phyloP scores from a whole-genome alignment of 805 yeast genomes.

The Schwanniomyces sp. region DNA sequence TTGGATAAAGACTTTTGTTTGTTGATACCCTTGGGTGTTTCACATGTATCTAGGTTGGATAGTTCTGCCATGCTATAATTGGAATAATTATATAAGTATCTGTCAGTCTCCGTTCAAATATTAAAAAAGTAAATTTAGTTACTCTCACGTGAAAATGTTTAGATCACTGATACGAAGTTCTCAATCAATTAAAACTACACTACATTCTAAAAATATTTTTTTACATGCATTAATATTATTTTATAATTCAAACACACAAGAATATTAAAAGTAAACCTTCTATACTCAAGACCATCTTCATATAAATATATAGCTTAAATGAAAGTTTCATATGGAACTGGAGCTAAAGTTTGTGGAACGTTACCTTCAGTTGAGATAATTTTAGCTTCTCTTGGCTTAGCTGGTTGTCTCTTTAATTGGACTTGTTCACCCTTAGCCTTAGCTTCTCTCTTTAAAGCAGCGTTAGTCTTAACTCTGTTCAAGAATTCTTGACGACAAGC shows the following conservation, averaged over 20 bases:
- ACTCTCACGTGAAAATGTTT: neutral
- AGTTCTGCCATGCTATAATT: neutral
- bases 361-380: slow-evolving; percentile 77
- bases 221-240: slow-evolving; percentile 9
- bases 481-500: slow-evolving; percentile 99
- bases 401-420: slow-evolving; percentile 97
- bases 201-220: neutral
- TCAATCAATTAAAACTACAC: neutral
- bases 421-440: slow-evolving; percentile 90
- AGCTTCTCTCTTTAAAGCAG: slow-evolving; percentile 90
- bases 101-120: neutral
- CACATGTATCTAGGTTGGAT: slow-evolving; percentile 1
- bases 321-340: slow-evolving; percentile 99
- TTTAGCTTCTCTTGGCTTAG: slow-evolving; percentile 92
- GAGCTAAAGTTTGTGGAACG: slow-evolving; percentile 96
- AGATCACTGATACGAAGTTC: too few relatives aligned
- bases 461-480: slow-evolving; percentile 97
- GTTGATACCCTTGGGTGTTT: too few relatives aligned
- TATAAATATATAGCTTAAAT: slow-evolving; percentile 54
- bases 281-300: neutral
- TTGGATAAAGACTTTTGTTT: slow-evolving; percentile 10
- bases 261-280: neutral
- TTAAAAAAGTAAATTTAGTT: neutral
- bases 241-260: slow-evolving; percentile 1
- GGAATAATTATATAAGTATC: neutral